These are phyloP conservation scores for Lotmaria passim DNA, from an alignment of 208 protist species.

Conservation along the genomic window DNA sequence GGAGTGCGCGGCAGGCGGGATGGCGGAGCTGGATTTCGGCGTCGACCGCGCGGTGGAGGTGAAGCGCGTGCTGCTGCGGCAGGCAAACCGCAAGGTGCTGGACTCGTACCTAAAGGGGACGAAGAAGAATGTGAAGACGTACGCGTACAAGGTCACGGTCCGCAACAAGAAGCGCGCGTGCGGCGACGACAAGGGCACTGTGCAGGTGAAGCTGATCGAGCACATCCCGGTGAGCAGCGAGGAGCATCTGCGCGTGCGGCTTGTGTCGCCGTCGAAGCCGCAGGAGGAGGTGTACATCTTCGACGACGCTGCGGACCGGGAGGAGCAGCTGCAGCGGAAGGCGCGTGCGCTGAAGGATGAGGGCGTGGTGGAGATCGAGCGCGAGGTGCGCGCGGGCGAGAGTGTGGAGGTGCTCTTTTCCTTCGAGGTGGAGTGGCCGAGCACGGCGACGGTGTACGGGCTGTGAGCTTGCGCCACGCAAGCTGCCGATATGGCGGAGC, in stretches of 20 bases:
- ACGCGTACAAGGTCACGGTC: conserved; percentile 29
- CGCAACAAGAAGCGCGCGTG: conserved; percentile 32
- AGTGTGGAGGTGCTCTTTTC: conserved; percentile 28
- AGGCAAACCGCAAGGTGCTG: conserved; percentile 30
- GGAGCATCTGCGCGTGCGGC: conserved; percentile 37
- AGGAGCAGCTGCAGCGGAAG: conserved; percentile 30
- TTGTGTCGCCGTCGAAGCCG: conserved; percentile 27
- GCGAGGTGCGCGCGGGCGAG: conserved; percentile 22
- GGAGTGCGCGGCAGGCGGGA: conserved; percentile 25
- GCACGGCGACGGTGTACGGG: conserved; percentile 27
- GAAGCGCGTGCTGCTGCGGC: conserved; percentile 34
- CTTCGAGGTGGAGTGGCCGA: conserved; percentile 35
- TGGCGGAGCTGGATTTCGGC: conserved; percentile 28
- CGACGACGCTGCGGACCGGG: conserved; percentile 28
- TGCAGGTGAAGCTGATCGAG: conserved; percentile 31
- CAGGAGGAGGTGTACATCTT: conserved; percentile 35
- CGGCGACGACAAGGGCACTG: conserved; percentile 6
- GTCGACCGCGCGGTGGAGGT: conserved; percentile 33
- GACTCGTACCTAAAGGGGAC: conserved; percentile 28
- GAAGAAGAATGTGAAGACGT: conserved; percentile 24
- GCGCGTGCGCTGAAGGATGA: conserved; percentile 26
- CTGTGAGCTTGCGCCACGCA: conserved; percentile 21
- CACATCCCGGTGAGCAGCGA: conserved; percentile 36
- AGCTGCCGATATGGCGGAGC: no score
- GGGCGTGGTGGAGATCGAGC: conserved; percentile 36